Conservation (phyloP, 805 yeast genomes). For the Yarrowia divulgata region DNA sequence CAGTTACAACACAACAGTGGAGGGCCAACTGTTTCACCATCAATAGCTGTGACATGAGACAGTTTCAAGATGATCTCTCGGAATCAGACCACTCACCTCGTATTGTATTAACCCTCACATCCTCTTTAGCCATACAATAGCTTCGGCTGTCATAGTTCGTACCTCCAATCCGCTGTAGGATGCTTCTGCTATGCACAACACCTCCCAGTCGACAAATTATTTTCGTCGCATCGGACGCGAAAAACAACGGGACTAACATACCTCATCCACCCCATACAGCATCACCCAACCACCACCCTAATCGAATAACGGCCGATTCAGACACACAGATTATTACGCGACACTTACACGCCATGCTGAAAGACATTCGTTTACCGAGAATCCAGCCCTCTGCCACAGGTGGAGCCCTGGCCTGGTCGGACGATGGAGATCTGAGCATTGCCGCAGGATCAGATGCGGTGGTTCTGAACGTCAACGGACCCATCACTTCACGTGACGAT, state of each 20-base stretch:
- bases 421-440: slow-evolving; percentile 23
- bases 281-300: not conserved
- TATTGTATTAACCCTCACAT: too few species aligned
- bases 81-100: too few species aligned
- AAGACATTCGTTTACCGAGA: slow-evolving; percentile 35
- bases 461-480: slow-evolving; percentile 33
- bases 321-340: not conserved
- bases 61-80: too few species aligned
- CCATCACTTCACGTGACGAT: slow-evolving; percentile 31
- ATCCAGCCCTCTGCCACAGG: slow-evolving; percentile 22
- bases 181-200: slow-evolving; percentile 35
- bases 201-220: slow-evolving; percentile 36
- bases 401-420: slow-evolving; percentile 35
- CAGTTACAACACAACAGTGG: too few species aligned
- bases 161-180: not conserved
- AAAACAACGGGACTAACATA: slow-evolving; percentile 1
- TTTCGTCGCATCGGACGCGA: slow-evolving; percentile 21
- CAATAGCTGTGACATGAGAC: too few species aligned
- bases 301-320: not conserved
- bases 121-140: not conserved
- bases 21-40: too few species aligned
- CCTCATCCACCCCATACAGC: not conserved
- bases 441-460: slow-evolving; percentile 27
- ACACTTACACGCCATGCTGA: slow-evolving; percentile 3
- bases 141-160: not conserved